A percentile compares a stretch with the other conserved stretches of the same genome.
These are phyloP conservation scores for Gelatoporia subvermispora DNA, from an alignment of 768 basidiomycete species.

Conservation along the genomic window DNA sequence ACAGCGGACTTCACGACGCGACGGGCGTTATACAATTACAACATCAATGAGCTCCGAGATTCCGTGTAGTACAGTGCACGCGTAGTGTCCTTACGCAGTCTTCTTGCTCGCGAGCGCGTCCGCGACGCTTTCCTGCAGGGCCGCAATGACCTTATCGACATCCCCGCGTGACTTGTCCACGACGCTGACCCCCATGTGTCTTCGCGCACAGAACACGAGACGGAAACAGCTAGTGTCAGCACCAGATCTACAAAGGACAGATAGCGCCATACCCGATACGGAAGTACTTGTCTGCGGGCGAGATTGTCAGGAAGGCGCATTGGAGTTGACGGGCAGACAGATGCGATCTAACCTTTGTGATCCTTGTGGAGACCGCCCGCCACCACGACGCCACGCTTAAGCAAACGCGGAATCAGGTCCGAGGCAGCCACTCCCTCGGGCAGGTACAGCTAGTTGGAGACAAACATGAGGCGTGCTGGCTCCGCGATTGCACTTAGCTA, in stretches of 20 bases:
- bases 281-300: constrained; percentile 78
- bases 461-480: constrained; percentile 1
- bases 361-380: constrained; percentile 85
- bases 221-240: constrained; percentile 1
- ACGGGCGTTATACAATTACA: constrained; percentile 10
- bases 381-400: constrained; percentile 68
- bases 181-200: constrained; percentile 90
- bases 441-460: constrained; percentile 54
- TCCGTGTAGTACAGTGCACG: background rate
- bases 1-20: background rate
- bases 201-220: constrained; percentile 26
- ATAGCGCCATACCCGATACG: constrained; percentile 64
- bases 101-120: constrained; percentile 30
- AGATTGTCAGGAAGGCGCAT: background rate
- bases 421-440: constrained; percentile 75
- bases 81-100: constrained; percentile 17
- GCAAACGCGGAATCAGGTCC: constrained; percentile 74
- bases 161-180: constrained; percentile 69
- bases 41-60: background rate
- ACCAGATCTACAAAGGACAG: background rate
- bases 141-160: constrained; percentile 63
- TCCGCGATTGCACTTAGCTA: background rate
- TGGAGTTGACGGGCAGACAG: background rate
- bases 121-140: constrained; percentile 53
- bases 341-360: constrained; percentile 55